Evolutionary conservation across 352 stramenopile genomes (phyloP), one percentile per base, ranked within the genome.

Genomic region (Pythium oligandrum): DNA sequence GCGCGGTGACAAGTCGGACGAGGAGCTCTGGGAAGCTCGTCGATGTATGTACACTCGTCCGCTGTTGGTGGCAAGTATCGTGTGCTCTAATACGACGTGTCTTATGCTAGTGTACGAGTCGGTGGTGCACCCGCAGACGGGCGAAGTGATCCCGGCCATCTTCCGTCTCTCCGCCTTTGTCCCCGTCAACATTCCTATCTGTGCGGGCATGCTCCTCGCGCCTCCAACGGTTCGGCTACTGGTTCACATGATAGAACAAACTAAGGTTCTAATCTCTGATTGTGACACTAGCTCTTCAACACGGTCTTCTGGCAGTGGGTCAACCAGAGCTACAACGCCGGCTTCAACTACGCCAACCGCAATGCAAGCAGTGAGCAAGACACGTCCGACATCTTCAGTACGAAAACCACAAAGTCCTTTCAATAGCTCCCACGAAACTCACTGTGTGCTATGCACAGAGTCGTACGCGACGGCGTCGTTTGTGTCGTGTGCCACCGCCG

Each of bases 291-390:
- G 63, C 46, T 68, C 17, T 64, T 59, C 51, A 90, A 90, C 64
- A 93, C 84, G 53, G 73, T 95, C 40, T 92, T 95, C 48, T 94
- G 74, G 80, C 86, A 95, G 57, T 95, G 86, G 86, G 66, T 90
- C 48, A 95, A 95, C 63, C 86, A 95, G 51, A 93, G 79, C 65
- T 95, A 92, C 70, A 93, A 90, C 64, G 82, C 83, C 1, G 83
- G 81, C 48, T 94, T 93, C 62, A 95, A 95, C 75, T 95, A 93
- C 63, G 79, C 86, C 34, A 95, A 95, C 64, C 79, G 86, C 55
- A 93, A 90, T 48, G 83, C 82, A 33, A 92, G 77, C 51, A 86
- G 78, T 52, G 79, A 88, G 39, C 79, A 93, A 51, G 77, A 90
- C 56, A 90, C 64, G 50, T 67, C 64, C 36, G 82, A 76, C 30